A percentile compares a stretch with the other conserved stretches of the same genome.
Conservation (phyloP, 1,139 yeast genomes). For the Saccharomyces hybrid region DNA sequence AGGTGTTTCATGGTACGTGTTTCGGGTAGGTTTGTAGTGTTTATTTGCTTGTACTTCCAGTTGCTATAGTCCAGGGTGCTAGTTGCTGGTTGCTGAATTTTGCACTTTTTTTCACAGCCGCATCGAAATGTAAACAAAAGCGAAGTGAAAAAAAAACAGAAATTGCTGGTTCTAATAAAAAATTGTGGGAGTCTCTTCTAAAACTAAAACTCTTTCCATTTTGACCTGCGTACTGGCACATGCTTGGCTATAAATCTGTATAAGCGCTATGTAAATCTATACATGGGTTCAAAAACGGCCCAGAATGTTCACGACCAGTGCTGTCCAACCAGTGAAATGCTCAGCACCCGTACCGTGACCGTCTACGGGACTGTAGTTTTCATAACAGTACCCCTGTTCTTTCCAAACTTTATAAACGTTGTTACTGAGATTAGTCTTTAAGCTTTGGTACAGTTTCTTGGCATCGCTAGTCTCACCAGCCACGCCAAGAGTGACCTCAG, state of each 20-base stretch:
- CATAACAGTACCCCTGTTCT: slow-evolving; percentile 79
- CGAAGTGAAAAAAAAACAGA: background rate
- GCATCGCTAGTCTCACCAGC: slow-evolving; percentile 26
- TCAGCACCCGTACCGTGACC: slow-evolving; percentile 79
- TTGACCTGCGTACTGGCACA: background rate
- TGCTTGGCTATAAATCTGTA: background rate
- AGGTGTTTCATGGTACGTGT: background rate
- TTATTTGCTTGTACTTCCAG: background rate
- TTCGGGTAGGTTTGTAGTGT: background rate
- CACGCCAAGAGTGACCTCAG: slow-evolving; percentile 20
- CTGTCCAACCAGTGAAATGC: slow-evolving; percentile 93
- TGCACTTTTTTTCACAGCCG: background rate
- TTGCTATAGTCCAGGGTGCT: background rate
- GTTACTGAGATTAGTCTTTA: slow-evolving; percentile 58
- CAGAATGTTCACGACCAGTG: slow-evolving; percentile 75
- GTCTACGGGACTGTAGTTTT: slow-evolving; percentile 71
- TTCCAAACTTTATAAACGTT: slow-evolving; percentile 66
- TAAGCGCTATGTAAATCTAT: background rate
- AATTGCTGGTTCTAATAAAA: background rate
- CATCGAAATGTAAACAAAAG: background rate
- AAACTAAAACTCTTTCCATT: background rate
- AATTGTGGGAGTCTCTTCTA: background rate
- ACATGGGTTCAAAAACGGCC: slow-evolving; percentile 9
- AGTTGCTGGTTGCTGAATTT: background rate
- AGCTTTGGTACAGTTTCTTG: slow-evolving; percentile 43